Base-by-base conservation (phyloP, 352 stramenopile genomes). In the Phytophthora fragariaefolia region DNA sequence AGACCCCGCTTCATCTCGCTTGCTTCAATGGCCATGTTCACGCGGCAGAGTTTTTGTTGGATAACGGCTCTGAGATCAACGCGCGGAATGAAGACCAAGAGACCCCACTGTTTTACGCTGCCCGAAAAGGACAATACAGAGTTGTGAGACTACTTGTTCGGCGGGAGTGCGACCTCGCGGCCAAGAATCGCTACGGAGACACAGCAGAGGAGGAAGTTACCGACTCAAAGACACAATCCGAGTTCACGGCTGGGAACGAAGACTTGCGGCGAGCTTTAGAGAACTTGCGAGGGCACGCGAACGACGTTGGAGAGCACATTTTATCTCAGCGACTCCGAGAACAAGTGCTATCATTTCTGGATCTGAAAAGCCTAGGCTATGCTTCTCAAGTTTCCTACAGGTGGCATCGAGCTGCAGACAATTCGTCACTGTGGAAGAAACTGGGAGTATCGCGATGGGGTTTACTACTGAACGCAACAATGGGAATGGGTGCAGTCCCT, bases 331-430 rank as follows among this genome's bases (percentile, higher is more conserved):
- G 58, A 18, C 77, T 82, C n/a, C 82, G 86, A 8, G 80, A 91
- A 43, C 40, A 56, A 22, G 69, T 91, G 6, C 43, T 94, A 32
- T 80, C 79, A n/a, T 92, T 87, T 47, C 65, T 91, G n/a, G 80
- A 90, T 38, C 61, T 91, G 22, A 85, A 66, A 58, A 91, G 82
- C 47, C 65, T 92, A 20, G 82, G 83, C 7, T 66, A 66, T 15
- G 71, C 76, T 23, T 89, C 82, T 2, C 83, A 91, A 65, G 71
- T 84, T 4, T 83, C 77, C 36, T 92, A 87, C 26, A 77, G 82
- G n/a, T 94, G 86, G 86, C 77, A 92, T 66, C 83, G 83, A 52
- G 83, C 86, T 30, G 71, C 82, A 4, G 86, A 92, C 43, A 89
- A 59, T 24, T 69, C 83, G 4, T 74, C 79, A 12, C 56, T 94